Evolutionary conservation across 192 early-diverging fungal genomes (phyloP), one percentile per base, ranked within the genome.

Genomic region (Entophlyctis luteolus): DNA sequence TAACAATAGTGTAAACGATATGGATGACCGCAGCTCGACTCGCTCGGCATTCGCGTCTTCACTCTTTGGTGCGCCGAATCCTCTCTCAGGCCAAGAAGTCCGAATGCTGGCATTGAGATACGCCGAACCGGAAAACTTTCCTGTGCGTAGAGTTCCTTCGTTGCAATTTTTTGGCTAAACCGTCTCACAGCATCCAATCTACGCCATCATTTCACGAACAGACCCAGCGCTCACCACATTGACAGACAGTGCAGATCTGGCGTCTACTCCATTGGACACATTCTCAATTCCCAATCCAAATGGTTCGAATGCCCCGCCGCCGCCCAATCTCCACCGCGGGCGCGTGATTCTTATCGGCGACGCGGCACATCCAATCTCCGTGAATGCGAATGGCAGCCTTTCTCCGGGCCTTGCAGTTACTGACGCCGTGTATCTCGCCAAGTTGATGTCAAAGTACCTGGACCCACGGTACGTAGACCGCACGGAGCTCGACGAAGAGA

Each of bases 281-380:
- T 77, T 72, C 57, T 77, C 78, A 37, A 47, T 60, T 16, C 57
- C 55, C 45, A 58, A 70, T 34, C 68, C 68, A 14, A 22, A 49
- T 4, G 49, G 49, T 27, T 23, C 48, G 10, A 23, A 27, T 3
- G 16, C 35, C 33, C 63, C 48, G 36, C 25, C 22, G 28, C 63
- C 69, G 12, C 76, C 81, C 8, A 67, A 71, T n/a, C 67, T 77
- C 48, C 81, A 83, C 58, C 76, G 76, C n/a, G 82, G 82, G 20
- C 75, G 82, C 38, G 73, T 84, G 2, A 60, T 84, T 2, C 69
- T 81, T n/a, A 72, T 84, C 25, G 82, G 82, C 20, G 79, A 81
- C 63, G 79, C 82, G 22, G 82, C 82, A 2, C 82, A 84, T 71
- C 68, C 76, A 3, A 57, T 81, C 56, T 71, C 82, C 12, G 75